Evolutionary conservation across 2,329 filamentous ascomycete species (phyloP), one percentile per base, ranked within the genome.

Genomic region (Calonectria pseudoreteaudii): DNA sequence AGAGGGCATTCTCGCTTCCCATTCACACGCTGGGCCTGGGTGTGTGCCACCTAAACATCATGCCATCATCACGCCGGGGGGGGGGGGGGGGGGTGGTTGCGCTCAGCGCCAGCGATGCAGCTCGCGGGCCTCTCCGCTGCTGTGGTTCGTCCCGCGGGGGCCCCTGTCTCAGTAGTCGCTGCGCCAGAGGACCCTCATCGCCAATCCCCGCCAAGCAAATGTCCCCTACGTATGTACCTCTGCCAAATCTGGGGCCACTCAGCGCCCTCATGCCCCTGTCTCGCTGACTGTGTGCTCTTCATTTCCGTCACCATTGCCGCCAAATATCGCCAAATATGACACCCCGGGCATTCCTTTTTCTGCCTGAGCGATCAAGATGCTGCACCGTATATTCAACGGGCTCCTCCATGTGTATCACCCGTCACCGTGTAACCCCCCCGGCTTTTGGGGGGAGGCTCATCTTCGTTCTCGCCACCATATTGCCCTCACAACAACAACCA

Each of bases 61-160:
- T 53, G 49, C 62, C 44, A 70, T 70, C 41, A 56, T 65, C 44
- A 56, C 38, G 60, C 58, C 60, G 38, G 60, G 60, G 53, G 56
- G 68, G 58, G 52, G 67, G 44, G 49, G 38, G 60, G 60, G 53
- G 56, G 68, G 58, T 64, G 67, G 44, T 69, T 69, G 58, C 56
- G 56, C 67, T 41, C 13, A n/a, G 58, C 31, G 58, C 49, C 49
- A 70, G 49, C 60, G 30, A 65, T 34, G 68, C 68, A 56, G 14
- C 58, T 56, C 36, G 47, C 68, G 68, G 68, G 47, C 68, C 31
- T 20, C 68, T 65, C 68, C 68, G 68, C 58, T 26, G 49, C 49
- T 70, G 68, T 70, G 68, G 58, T 56, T 70, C 60, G 58, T 70
- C 44, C 68, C 34, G 47, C 68, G n/a, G 20, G 58, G 58, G 44